phyloP scores from a whole-genome alignment of 257 asterid genomes.

The Capsicum baccatum region DNA sequence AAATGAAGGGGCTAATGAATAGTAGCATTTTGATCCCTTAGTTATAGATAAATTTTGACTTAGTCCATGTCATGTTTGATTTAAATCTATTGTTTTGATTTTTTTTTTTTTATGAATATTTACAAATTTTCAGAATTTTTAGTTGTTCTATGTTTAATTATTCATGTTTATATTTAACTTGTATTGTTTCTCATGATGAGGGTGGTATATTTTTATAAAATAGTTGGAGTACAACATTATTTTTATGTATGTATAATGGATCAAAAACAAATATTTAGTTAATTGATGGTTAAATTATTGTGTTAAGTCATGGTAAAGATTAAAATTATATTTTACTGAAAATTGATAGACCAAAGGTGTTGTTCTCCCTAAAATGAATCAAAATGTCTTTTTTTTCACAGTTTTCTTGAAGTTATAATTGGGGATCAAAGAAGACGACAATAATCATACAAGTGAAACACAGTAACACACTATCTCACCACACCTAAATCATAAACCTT shows the following conservation, averaged over 20 bases:
- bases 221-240: not conserved
- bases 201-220: not conserved
- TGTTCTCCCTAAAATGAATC: not conserved
- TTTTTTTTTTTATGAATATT: not conserved
- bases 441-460: not conserved
- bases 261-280: no score
- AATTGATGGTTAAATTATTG: no score
- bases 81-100: no score
- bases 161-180: no score
- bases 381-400: no score
- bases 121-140: no score
- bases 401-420: no score
- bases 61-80: not conserved
- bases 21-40: no score
- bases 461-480: not conserved
- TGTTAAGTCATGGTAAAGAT: not conserved
- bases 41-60: no score
- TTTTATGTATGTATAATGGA: not conserved
- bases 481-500: not conserved
- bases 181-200: not conserved
- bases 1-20: no score
- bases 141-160: no score
- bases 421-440: not conserved
- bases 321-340: not conserved
- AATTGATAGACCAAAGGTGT: not conserved